Evolutionary conservation across 2,329 filamentous ascomycete genomes (phyloP).

Genomic region (Thelonectria olida): DNA sequence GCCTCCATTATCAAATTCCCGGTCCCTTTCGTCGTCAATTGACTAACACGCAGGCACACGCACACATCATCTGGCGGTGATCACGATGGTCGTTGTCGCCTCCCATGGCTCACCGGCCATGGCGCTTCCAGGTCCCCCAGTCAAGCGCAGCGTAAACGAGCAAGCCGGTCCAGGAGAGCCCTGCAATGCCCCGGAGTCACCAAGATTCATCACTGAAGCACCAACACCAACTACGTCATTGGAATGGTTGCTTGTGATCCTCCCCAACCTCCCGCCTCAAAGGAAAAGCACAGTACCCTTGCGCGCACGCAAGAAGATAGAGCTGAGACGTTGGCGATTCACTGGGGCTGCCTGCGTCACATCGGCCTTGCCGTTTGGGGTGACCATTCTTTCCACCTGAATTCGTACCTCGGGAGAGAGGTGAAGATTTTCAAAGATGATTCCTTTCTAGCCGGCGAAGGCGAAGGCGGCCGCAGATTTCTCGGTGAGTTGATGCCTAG

Average conservation of each 20-base stretch:
- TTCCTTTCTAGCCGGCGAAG: slow-evolving; percentile 22
- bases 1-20: not conserved
- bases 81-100: slow-evolving; percentile 30
- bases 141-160: slow-evolving; percentile 13
- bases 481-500: slow-evolving; percentile 34
- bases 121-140: slow-evolving; percentile 28
- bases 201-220: slow-evolving; percentile 6
- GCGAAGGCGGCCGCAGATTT: slow-evolving; percentile 22
- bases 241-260: slow-evolving; percentile 29
- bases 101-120: slow-evolving; percentile 22
- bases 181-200: slow-evolving; percentile 33
- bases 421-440: slow-evolving; percentile 14
- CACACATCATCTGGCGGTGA: slow-evolving; percentile 10
- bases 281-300: slow-evolving; percentile 18
- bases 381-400: slow-evolving; percentile 23
- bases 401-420: too few relatives aligned
- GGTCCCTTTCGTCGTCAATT: too few relatives aligned
- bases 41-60: slow-evolving; percentile 13
- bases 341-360: slow-evolving; percentile 16
- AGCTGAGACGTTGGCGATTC: slow-evolving; percentile 29
- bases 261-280: slow-evolving; percentile 28
- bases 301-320: not conserved
- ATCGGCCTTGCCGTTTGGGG: slow-evolving; percentile 40
- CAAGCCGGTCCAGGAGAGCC: slow-evolving; percentile 33
- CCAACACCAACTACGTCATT: slow-evolving; percentile 38